A percentile compares a stretch with the other conserved stretches of the same genome.
phyloP scores from a whole-genome alignment of 1,284 basidiomycete genomes.

The Stereum hirsutum region DNA sequence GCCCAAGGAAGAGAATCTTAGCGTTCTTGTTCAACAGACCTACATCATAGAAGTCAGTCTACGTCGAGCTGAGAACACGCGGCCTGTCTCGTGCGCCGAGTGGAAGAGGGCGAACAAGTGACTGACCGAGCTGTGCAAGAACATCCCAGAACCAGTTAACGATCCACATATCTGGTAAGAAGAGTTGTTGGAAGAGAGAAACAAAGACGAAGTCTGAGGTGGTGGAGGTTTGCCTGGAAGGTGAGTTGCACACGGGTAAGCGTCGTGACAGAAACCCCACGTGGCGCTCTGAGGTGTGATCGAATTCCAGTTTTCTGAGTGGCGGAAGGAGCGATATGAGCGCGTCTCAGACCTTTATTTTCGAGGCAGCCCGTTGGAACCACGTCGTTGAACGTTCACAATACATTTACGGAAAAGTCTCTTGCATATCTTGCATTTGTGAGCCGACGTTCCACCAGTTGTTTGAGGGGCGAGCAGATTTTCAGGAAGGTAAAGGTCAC shows the following conservation, averaged over 20 bases:
- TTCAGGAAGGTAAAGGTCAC: too few relatives aligned
- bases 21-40: conserved; percentile 98
- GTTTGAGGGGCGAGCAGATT: too few relatives aligned
- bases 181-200: conserved; percentile 12
- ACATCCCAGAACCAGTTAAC: conserved; percentile 95
- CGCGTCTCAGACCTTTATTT: too few relatives aligned
- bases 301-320: too few relatives aligned
- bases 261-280: too few relatives aligned
- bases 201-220: conserved; percentile 12
- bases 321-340: too few relatives aligned
- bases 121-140: conserved; percentile 81
- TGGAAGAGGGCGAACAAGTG: neutral
- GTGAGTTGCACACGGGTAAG: neutral
- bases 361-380: too few relatives aligned
- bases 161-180: conserved; percentile 61
- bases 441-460: too few relatives aligned
- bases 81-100: neutral
- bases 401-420: too few relatives aligned
- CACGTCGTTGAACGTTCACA: too few relatives aligned
- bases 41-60: conserved; percentile 21
- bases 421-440: too few relatives aligned
- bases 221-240: conserved; percentile 2
- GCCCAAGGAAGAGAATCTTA: conserved; percentile 98
- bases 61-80: neutral
- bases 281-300: too few relatives aligned